Evolutionary conservation across 768 basidiomycete genomes (phyloP), one percentile per base, ranked within the genome.

Genomic region (Suillus variegatus): DNA sequence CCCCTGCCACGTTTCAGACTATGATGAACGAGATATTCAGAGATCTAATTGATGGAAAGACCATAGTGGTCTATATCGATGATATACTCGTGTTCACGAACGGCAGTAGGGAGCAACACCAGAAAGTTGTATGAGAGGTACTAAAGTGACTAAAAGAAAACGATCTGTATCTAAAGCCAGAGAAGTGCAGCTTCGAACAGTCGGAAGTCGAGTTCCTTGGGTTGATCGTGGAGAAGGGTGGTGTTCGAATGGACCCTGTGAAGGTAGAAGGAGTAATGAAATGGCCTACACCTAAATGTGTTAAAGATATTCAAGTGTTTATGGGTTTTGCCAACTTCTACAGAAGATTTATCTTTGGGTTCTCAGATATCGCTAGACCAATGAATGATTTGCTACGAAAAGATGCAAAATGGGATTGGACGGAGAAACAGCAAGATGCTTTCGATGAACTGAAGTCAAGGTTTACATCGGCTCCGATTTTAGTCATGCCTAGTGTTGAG

Each of bases 21-120:
- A 72, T 76, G 68, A 77, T 77, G 71, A 74, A 79, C 66, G 69
- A 72, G 67, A 62, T 79, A 6, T 73, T 80, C 52, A 20, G 63
- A 10, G 72, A 80, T 47, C 2, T 78, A 57, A 73, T 83, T 0
- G 46, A 47, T 4, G 46, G 46, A 35, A 74, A 75, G 0, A 73
- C 78, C 32, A 76, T 86, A n/a, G 66, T 74, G 0, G 77, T 85
- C 49, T 82, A 86, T 67, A 68, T 84, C 41, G 82, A 83, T 63
- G 76, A 84, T 64, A 80, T 84, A 35, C 68, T 82, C 60, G 76
- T 81, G 52, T 80, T 71, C 43, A 73, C 69, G 2, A 51, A 69
- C 3, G 36, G 61, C 3, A 25, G 56, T 9, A 61, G 66, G 14
- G 68, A 73, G 43, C 40, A 64, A 8, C 72, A 76, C 38, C 47